Conservation (phyloP, 768 basidiomycete species). For the Cyclocybe cylindracea region DNA sequence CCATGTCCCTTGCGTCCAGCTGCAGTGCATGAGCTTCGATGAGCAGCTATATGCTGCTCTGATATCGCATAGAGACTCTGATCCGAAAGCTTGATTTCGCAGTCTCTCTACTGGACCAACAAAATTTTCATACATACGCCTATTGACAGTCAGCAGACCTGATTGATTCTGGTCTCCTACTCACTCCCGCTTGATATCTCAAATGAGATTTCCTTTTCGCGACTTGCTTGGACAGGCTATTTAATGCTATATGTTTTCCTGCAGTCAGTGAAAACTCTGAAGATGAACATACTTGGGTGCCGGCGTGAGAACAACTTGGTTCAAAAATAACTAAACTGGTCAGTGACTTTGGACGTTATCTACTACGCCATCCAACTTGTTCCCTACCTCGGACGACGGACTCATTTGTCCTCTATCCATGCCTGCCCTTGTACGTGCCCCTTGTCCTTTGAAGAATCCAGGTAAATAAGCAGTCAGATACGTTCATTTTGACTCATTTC, state of each 20-base stretch:
- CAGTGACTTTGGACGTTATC: not conserved
- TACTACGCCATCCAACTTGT: conserved; percentile 1
- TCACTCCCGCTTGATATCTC: too few relatives aligned
- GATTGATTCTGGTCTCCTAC: too few relatives aligned
- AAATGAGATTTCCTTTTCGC: too few relatives aligned
- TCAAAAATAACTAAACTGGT: too few relatives aligned
- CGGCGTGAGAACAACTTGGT: too few relatives aligned
- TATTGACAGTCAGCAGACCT: too few relatives aligned
- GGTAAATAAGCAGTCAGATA: conserved; percentile 23
- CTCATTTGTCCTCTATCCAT: conserved; percentile 14
- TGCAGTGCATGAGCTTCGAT: conserved; percentile 48
- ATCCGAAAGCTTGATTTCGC: not conserved
- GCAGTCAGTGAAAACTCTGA: too few relatives aligned
- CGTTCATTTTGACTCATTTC: not conserved
- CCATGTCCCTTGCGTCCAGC: conserved; percentile 47
- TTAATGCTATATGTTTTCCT: too few relatives aligned
- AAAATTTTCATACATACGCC: not conserved
- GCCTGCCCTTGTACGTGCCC: conserved; percentile 26
- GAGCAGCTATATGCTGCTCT: conserved; percentile 36
- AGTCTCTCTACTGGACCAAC: not conserved
- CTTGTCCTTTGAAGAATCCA: conserved; percentile 34
- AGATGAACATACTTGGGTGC: too few relatives aligned
- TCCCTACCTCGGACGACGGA: not conserved
- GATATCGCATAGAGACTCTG: conserved; percentile 9
- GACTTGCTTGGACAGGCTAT: too few relatives aligned